These are phyloP conservation scores for Kitagawia praeruptora DNA, from an alignment of 129 eudicot genomes.

Conservation along the genomic window DNA sequence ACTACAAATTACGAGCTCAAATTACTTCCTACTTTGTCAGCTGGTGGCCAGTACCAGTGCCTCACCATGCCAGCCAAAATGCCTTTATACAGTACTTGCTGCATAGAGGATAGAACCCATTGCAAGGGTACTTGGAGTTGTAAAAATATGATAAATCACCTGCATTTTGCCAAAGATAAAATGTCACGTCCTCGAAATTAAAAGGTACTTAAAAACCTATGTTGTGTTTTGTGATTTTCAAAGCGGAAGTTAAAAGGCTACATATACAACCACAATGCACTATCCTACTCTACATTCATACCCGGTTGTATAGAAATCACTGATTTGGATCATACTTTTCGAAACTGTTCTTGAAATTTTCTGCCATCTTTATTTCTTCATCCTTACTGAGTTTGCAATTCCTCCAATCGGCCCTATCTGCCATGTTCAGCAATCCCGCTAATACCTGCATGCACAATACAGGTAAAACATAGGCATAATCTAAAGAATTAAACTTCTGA, in stretches of 20 bases:
- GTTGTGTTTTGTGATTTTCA: not conserved
- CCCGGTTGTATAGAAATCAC: constrained; percentile 22
- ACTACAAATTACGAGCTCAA: not conserved
- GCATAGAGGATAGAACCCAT: not conserved
- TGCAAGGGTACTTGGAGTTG: not conserved
- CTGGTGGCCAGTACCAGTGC: not conserved
- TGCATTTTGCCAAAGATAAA: not conserved
- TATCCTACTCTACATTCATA: not conserved
- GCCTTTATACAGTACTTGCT: not conserved
- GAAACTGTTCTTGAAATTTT: constrained; percentile 59
- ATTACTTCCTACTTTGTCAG: not conserved
- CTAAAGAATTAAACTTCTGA: not conserved
- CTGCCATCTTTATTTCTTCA: constrained; percentile 77
- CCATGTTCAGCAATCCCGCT: constrained; percentile 89
- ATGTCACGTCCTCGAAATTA: not conserved
- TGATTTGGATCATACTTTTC: constrained; percentile 61
- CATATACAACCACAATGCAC: not conserved
- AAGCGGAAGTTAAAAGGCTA: not conserved
- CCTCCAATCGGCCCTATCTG: constrained; percentile 96
- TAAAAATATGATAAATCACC: not conserved
- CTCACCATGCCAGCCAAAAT: not conserved
- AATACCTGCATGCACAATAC: constrained; percentile 48
- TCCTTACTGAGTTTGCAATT: constrained; percentile 89
- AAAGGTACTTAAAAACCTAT: not conserved
- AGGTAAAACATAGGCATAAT: not conserved